Evolutionary conservation across 202 grass and related monocot species (phyloP), one percentile per base, ranked within the genome.

Genomic region (Setaria viridis): DNA sequence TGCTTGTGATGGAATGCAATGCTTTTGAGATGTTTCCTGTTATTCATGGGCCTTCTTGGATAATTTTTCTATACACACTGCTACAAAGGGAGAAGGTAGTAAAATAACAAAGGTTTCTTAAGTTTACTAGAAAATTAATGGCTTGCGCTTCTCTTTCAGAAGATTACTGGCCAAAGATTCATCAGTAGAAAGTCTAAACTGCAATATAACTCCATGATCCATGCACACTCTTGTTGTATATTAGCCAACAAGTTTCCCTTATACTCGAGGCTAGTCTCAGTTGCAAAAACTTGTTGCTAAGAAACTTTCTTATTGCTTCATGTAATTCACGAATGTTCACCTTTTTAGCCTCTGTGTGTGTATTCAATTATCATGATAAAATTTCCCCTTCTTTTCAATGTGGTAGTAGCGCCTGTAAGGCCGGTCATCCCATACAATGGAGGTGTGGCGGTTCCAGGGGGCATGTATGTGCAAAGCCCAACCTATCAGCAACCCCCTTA

Each of bases 381-480:
- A 39, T 83, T 81, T 37, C 32, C 39, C 76, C 62, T 83, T 79
- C 66, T 78, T 62, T 83, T 82, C 80, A 82, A 82, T 86, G 83
- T 88, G 87, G 62, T 78, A 80, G 32, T 86, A 91, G 88, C 83
- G 83, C 88, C 83, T 79, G 46, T 84, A 86, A 91, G 91, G 88
- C 85, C 91, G 48, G 82, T 81, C 80, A 87, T 88, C 33, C 91
- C 85, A 80, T 93, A 86, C 86, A 86, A 75, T 80, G 91, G 91
- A 93, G 88, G 91, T 76, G 85, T 82, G 77, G 72, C 84, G 42
- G 87, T 91, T 89, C 89, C 87, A 30, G 87, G 85, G 67, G 75
- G 87, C 62, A 79, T 91, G 82, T 94, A 91, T 85, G 74, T 91
- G 79, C 89, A 88, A 87, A 91, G 89, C 81, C 87, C 92, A 81